These are phyloP conservation scores for Rubus parviflorus DNA, from an alignment of 306 rosid species.

Conservation along the genomic window DNA sequence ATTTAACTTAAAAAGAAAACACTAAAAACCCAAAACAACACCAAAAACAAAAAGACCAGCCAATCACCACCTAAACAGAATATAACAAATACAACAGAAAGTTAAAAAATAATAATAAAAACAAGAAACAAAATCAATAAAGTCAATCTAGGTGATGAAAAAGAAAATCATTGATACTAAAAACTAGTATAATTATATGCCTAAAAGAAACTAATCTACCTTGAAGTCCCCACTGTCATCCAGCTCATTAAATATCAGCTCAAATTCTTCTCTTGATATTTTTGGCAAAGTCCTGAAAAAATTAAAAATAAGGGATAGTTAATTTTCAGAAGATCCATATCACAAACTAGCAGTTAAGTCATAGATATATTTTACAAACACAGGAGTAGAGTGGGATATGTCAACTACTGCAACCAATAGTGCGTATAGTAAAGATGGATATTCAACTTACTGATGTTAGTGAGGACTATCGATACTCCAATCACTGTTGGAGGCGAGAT, in stretches of 20 bases:
- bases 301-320: constrained; percentile 24
- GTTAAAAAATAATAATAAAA: too few relatives aligned
- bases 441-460: background rate
- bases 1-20: too few relatives aligned
- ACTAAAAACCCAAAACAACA: background rate
- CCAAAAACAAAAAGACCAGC: background rate
- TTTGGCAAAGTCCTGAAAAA: constrained; percentile 77
- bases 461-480: background rate
- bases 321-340: constrained; percentile 24
- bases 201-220: constrained; percentile 40
- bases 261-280: constrained; percentile 77
- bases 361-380: background rate
- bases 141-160: background rate
- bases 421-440: background rate
- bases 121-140: background rate
- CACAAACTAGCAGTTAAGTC: constrained; percentile 20
- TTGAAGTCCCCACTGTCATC: constrained; percentile 81
- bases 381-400: background rate
- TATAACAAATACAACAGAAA: background rate
- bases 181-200: background rate
- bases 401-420: background rate
- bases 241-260: constrained; percentile 84
- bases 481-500: background rate
- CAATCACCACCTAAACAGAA: background rate
- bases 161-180: background rate